Base-by-base conservation (phyloP, 306 rosid species). In the Quillaja saponaria region DNA sequence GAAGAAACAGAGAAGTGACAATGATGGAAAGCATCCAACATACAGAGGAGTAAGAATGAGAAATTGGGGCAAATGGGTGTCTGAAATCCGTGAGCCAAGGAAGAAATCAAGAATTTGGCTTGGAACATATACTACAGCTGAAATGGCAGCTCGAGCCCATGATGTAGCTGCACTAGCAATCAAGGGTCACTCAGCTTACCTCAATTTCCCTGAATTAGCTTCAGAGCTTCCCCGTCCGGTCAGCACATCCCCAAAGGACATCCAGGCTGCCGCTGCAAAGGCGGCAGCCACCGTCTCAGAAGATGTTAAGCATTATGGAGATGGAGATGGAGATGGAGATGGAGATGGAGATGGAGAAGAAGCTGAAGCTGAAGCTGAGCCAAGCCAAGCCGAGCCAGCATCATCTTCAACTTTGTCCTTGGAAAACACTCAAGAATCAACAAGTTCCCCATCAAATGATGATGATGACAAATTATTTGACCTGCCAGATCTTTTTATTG, bases 111-210 rank as follows among this genome's bases (percentile, higher is more conserved):
- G 97, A 59, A 91, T 91, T 59, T 91, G 97, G 97, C 84, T 91
- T 1, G 97, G 97, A 20, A 87, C 96, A 17, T 87, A 82, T 63
- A 81, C 90, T 0, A 87, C 91, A 1, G 82, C 97, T 8, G 95
- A 84, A 74, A 91, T 91, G 97, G 97, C 97, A 6, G 97, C 97
- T 1, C 68, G 91, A 69, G 97, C 97, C 5, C 97, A 91, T 50
- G 97, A 91, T 75, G 96, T 86, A 14, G 97, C 97, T 0, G 86
- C 97, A 28, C 59, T 82, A 18, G 95, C 97, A 25, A 87, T 87
- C 54, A 91, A 91, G 56, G 97, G 97, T 15, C 31, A 61, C 17
- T 78, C 95, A 28, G 96, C 97, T 13, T 78, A 55, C 72, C 90
- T 91, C 47, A 91, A 91, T 67, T 91, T 91, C 71, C 97, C 97